A percentile compares a stretch with the other conserved stretches of the same genome.
These are phyloP conservation scores for Ceratocystiopsis minuta DNA, from an alignment of 2,329 filamentous ascomycete species.

Conservation along the genomic window DNA sequence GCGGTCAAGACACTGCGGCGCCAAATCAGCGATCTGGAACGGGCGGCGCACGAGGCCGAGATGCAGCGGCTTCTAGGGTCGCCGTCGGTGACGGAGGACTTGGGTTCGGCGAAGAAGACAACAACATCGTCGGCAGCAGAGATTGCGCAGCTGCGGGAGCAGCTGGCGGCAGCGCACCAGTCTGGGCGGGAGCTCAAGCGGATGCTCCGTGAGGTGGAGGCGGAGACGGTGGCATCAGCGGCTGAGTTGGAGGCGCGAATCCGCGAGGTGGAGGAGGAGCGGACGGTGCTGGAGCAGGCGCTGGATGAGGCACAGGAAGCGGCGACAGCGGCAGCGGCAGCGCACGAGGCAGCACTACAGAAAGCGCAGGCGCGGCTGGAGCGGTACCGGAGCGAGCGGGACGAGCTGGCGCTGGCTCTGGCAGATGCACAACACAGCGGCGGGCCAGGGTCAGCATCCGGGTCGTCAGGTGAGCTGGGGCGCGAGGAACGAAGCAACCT, in stretches of 20 bases:
- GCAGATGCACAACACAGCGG: slow-evolving; percentile 15
- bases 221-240: slow-evolving; percentile 14
- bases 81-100: slow-evolving; percentile 23
- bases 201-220: slow-evolving; percentile 32
- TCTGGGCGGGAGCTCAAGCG: slow-evolving; percentile 36
- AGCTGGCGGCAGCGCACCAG: slow-evolving; percentile 42
- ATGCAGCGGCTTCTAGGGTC: slow-evolving; percentile 29
- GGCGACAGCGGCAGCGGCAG: slow-evolving; percentile 26
- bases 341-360: slow-evolving; percentile 25
- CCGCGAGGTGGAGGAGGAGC: slow-evolving; percentile 39
- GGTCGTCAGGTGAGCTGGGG: slow-evolving; percentile 19
- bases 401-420: slow-evolving; percentile 18
- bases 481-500: slow-evolving; percentile 40
- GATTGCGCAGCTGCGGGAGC: slow-evolving; percentile 37
- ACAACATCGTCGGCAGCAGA: slow-evolving; percentile 31
- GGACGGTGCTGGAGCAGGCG: slow-evolving; percentile 37
- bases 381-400: slow-evolving; percentile 30
- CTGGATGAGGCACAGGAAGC: slow-evolving; percentile 36
- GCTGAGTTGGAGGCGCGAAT: slow-evolving; percentile 36
- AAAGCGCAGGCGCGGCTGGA: slow-evolving; percentile 31
- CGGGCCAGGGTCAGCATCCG: slow-evolving; percentile 1
- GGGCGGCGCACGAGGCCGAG: slow-evolving; percentile 44
- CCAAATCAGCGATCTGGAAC: slow-evolving; percentile 48
- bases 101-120: slow-evolving; percentile 19
- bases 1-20: slow-evolving; percentile 44